Conservation (phyloP, 2,329 filamentous ascomycete species). For the Metarhizium anisopliae region DNA sequence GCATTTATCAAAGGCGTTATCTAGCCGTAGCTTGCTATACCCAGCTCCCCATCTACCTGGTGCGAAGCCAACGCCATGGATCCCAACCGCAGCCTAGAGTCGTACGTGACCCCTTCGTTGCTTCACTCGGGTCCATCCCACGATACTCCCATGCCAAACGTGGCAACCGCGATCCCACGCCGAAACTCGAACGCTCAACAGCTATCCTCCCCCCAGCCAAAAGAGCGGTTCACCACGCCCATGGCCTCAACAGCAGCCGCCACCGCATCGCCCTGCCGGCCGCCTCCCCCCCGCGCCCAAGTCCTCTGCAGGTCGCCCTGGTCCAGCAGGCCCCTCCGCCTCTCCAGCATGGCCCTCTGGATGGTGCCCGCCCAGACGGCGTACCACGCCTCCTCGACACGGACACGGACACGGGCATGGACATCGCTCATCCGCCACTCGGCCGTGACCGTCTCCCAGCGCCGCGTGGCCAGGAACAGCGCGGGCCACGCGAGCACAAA, state of each 20-base stretch:
- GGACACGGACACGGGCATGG: slow-evolving; percentile 21
- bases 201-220: slow-evolving; percentile 39
- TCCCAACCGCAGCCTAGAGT: too few species aligned
- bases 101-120: too few species aligned
- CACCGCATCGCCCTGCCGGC: slow-evolving; percentile 34
- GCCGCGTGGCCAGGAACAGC: slow-evolving; percentile 57
- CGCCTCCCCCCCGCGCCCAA: slow-evolving; percentile 17
- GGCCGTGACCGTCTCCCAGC: slow-evolving; percentile 54
- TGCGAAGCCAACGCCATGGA: too few species aligned
- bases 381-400: slow-evolving; percentile 48
- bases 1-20: too few species aligned
- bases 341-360: slow-evolving; percentile 47
- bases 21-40: too few species aligned
- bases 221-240: slow-evolving; percentile 41
- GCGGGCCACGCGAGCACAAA: slow-evolving; percentile 65
- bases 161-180: too few species aligned
- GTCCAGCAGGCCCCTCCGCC: slow-evolving; percentile 45
- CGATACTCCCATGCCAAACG: too few species aligned
- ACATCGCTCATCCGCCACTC: slow-evolving; percentile 40
- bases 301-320: slow-evolving; percentile 44
- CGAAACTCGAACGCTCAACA: slow-evolving; percentile 3
- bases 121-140: too few species aligned
- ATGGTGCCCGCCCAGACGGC: slow-evolving; percentile 54
- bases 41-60: too few species aligned
- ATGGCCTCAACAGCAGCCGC: slow-evolving; percentile 41